phyloP scores from a whole-genome alignment of 345 rosid genomes.

The Populus pruinosa region DNA sequence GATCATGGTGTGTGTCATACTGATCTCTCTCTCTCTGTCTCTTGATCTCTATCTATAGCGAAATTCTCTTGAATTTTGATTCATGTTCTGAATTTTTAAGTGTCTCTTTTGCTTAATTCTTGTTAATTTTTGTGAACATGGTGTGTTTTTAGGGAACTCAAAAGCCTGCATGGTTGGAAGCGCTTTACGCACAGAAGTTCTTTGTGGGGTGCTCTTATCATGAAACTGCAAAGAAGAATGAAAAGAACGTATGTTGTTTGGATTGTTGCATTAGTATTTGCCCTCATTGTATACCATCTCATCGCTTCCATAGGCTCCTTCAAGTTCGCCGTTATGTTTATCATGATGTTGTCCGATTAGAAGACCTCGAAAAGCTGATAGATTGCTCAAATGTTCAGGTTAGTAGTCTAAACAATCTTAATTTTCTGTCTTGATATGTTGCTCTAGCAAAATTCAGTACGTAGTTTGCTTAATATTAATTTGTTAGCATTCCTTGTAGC shows the following conservation, averaged over 20 bases:
- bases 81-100: not conserved
- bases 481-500: constrained; percentile 32
- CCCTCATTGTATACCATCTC: constrained; percentile 88
- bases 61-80: not conserved
- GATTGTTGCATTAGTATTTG: constrained; percentile 91
- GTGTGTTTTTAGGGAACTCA: constrained; percentile 53
- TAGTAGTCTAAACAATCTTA: not conserved
- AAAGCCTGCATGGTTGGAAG: constrained; percentile 93
- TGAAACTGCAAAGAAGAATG: constrained; percentile 83
- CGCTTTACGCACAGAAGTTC: constrained; percentile 75
- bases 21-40: not conserved
- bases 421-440: not conserved
- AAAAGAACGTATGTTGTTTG: constrained; percentile 82
- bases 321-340: constrained; percentile 95
- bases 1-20: constrained; percentile 49
- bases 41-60: not conserved
- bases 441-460: constrained; percentile 8
- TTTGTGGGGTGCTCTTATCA: constrained; percentile 72
- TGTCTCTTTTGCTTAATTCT: not conserved
- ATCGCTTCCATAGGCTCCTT: constrained; percentile 84
- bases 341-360: constrained; percentile 92
- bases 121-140: not conserved
- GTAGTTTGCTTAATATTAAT: not conserved
- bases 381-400: constrained; percentile 98
- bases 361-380: constrained; percentile 82